A percentile compares a stretch with the other conserved stretches of the same genome.
These are phyloP conservation scores for Eimeria zaria DNA, from an alignment of 169 alveolate species.

Conservation along the genomic window DNA sequence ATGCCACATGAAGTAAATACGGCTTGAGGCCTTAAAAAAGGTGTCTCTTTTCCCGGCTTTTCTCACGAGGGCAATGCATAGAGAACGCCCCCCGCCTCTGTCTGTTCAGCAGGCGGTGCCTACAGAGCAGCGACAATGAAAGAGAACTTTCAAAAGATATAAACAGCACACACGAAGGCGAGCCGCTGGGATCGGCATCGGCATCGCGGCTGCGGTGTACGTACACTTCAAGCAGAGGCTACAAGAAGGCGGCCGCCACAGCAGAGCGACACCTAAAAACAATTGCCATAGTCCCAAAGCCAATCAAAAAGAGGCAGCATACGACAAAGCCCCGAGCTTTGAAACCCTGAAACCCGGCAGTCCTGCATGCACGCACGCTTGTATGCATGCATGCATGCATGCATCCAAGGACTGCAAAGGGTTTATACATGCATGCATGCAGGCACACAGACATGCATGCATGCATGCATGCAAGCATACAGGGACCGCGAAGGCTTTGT, in stretches of 20 bases:
- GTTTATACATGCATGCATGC: not conserved
- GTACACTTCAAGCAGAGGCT: not conserved
- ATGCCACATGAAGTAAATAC: too few relatives aligned
- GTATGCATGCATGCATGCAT: constrained; percentile 20
- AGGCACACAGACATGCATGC: not conserved
- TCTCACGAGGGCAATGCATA: too few relatives aligned
- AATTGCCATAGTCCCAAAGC: not conserved
- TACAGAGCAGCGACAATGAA: not conserved
- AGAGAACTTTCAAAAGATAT: not conserved
- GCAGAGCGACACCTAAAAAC: constrained; percentile 11
- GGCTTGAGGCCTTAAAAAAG: too few relatives aligned
- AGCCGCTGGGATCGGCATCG: not conserved
- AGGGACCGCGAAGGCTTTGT: constrained; percentile 4
- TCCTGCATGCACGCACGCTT: not conserved
- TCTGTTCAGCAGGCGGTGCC: not conserved
- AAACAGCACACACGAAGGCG: not conserved
- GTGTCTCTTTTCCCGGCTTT: too few relatives aligned
- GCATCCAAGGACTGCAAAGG: not conserved
- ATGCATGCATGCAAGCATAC: not conserved
- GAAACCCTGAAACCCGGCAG: not conserved
- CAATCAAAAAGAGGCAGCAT: not conserved
- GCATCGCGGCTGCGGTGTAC: not conserved
- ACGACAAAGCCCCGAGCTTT: constrained; percentile 3
- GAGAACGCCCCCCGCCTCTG: not conserved
- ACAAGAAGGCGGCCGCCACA: not conserved